Percentiles rank a stretch among this genome's conserved stretches.
Conservation (phyloP, 164 flowering plant genomes). For the Nymphaea thermarum region DNA sequence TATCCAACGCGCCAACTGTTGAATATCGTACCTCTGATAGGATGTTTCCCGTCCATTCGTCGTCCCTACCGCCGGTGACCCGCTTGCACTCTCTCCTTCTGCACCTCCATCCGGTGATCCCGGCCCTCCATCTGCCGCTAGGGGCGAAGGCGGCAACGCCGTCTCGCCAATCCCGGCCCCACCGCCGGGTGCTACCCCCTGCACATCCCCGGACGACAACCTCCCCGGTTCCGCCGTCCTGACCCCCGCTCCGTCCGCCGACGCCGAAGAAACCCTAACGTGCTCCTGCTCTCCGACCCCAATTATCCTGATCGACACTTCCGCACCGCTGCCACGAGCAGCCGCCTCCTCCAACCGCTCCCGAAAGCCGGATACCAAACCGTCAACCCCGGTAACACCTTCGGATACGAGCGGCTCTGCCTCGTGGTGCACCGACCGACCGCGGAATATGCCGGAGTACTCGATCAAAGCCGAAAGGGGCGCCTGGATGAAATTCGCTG, state of each 20-base stretch:
- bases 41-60: conserved; percentile 60
- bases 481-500: conserved; percentile 66
- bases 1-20: conserved; percentile 95
- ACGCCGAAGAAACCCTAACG: conserved; percentile 14
- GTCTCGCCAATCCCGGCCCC: conserved; percentile 23
- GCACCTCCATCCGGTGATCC: conserved; percentile 14
- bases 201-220: not conserved
- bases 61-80: conserved; percentile 18
- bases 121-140: conserved; percentile 2
- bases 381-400: not conserved
- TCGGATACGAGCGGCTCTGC: conserved; percentile 15
- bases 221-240: not conserved
- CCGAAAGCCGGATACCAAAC: conserved; percentile 1
- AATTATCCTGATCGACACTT: conserved; percentile 88
- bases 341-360: conserved; percentile 23
- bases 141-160: conserved; percentile 15
- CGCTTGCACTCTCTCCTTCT: conserved; percentile 36
- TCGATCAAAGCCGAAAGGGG: conserved; percentile 77
- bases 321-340: conserved; percentile 30
- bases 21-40: conserved; percentile 96
- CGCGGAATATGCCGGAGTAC: conserved; percentile 65
- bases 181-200: conserved; percentile 9
- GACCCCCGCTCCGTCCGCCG: not conserved
- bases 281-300: conserved; percentile 64
- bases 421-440: conserved; percentile 43